phyloP scores from a whole-genome alignment of 495 filamentous ascomycete species.

The Penicillium angulare region DNA sequence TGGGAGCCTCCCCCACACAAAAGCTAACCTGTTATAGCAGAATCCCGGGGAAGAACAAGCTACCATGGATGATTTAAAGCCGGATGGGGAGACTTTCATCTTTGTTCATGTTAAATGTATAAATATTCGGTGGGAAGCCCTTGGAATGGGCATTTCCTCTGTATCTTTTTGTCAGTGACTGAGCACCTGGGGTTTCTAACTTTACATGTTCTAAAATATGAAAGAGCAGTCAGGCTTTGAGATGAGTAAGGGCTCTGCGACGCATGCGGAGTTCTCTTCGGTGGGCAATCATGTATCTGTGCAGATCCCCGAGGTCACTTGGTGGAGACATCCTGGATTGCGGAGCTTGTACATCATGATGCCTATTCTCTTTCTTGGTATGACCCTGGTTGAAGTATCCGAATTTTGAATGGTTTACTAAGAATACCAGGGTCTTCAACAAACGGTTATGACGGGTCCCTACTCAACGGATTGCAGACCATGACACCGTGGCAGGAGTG shows the following conservation, averaged over 20 bases:
- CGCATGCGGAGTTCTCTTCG: constrained; percentile 3
- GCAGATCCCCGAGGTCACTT: constrained; percentile 13
- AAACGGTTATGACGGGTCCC: constrained; percentile 33
- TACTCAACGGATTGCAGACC: constrained; percentile 35
- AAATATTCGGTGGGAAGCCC: too few relatives aligned
- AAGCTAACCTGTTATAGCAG: constrained; percentile 3
- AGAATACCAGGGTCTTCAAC: constrained; percentile 24
- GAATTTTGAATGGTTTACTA: too few relatives aligned
- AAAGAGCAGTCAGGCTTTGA: background rate
- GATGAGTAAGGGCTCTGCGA: background rate
- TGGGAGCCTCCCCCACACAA: constrained; percentile 4
- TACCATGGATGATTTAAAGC: background rate
- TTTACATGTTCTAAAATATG: too few relatives aligned
- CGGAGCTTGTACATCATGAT: constrained; percentile 36
- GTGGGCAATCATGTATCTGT: background rate
- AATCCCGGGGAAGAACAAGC: constrained; percentile 15
- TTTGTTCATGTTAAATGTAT: background rate
- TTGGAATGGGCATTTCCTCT: too few relatives aligned
- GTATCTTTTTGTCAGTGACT: background rate
- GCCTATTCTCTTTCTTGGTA: constrained; percentile 28
- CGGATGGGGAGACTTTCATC: background rate
- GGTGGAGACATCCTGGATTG: constrained; percentile 32
- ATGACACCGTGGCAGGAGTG: constrained; percentile 31
- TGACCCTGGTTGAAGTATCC: background rate
- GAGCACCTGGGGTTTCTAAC: too few relatives aligned